Base-by-base conservation (phyloP, 176 grass and related monocot species). In the Oryza nivara region DNA sequence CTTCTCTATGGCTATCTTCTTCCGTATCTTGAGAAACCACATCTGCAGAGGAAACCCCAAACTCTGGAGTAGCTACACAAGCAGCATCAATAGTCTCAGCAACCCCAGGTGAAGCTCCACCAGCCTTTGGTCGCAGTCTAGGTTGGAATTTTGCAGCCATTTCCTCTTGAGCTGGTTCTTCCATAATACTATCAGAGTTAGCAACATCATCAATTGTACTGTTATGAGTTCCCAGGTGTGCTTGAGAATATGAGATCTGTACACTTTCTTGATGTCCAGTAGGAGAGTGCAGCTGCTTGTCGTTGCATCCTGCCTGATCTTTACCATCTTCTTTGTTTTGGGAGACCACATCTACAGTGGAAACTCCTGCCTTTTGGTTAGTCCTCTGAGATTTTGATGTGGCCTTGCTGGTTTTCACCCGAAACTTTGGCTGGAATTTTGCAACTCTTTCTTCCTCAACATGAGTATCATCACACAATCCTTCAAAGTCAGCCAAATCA, bases 401-500 rank as follows among this genome's bases (percentile, higher is more conserved):
- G 77, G 54, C 65, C 49, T 85, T 89, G 46, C 20, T 56, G 65
- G 38, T 71, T 68, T 85, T 89, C 46, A 20, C 28, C n/a, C 47
- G 70, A 40, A 41, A 36, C 65, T 80, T 80, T 22, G 70, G 76
- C 17, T 80, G 82, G 40, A 78, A 80, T 65, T 84, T 84, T 41
- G 82, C 9, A 84, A 64, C 19, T 43, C 64, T 85, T 85, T 89
- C 77, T 70, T 65, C 77, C 52, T 89, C 67, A 76, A 30, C 58
- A 17, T 76, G 77, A 5, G 32, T 68, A 70, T 76, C 77, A 70
- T 81, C 77, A 82, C 28, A 70, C 19, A 76, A 2, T 38, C 73
- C 82, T 45, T 34, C 83, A 76, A 85, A 81, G 15, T 89, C 82
- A 65, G 35, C 82, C 34, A 85, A 76, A 65, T 85, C 82, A 76